Conservation (phyloP, 202 grass and related monocot genomes). For the Setaria italica region DNA sequence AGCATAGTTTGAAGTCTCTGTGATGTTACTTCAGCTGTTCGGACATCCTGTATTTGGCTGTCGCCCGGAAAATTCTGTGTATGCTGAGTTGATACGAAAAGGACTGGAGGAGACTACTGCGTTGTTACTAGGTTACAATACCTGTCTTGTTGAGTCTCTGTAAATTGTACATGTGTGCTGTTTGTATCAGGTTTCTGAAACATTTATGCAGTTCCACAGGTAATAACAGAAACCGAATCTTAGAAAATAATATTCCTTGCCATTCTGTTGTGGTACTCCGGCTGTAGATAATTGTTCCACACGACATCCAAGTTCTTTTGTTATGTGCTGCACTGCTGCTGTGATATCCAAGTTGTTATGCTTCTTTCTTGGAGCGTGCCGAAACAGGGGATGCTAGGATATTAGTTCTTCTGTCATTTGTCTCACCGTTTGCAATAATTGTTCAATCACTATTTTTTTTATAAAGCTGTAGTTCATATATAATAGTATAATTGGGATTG, state of each 20-base stretch:
- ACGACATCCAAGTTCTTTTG: no score
- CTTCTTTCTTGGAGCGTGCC: no score
- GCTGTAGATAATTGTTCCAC: not conserved
- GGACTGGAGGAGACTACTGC: slow-evolving; percentile 14
- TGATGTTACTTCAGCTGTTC: slow-evolving; percentile 18
- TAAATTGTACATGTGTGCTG: slow-evolving; percentile 65
- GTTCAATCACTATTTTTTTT: no score
- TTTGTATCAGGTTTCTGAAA: slow-evolving; percentile 36
- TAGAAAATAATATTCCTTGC: not conserved
- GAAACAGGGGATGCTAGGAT: no score
- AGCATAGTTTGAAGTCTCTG: slow-evolving; percentile 16
- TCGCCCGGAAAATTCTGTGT: slow-evolving; percentile 34
- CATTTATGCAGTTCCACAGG: not conserved
- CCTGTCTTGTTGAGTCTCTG: slow-evolving; percentile 21
- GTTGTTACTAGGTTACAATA: slow-evolving; percentile 33
- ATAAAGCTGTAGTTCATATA: no score
- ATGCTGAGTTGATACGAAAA: slow-evolving; percentile 53
- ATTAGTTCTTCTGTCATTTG: no score
- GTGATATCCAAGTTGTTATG: no score
- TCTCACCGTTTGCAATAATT: no score
- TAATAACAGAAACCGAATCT: slow-evolving; percentile 34
- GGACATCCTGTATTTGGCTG: slow-evolving; percentile 18
- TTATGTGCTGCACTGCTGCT: no score
- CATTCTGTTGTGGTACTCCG: not conserved
- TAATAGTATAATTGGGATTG: no score